Conservation (phyloP, 1,139 yeast species). For the Protomyces inundatus region DNA sequence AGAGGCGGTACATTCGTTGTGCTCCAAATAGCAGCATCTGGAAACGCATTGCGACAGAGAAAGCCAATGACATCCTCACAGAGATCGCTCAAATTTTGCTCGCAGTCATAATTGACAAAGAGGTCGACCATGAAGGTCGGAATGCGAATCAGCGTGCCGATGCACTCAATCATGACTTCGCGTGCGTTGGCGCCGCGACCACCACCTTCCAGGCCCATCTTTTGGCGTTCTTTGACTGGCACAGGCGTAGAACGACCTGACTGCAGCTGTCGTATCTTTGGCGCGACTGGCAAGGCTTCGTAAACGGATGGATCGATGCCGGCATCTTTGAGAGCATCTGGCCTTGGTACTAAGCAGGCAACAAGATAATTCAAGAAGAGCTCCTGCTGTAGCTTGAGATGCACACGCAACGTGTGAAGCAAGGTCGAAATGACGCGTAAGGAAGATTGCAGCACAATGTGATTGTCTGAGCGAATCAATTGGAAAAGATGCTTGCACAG, state of each 20-base stretch:
- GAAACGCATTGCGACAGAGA: slow-evolving; percentile 50
- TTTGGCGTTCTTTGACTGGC: slow-evolving; percentile 32
- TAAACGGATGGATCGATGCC: slow-evolving; percentile 43
- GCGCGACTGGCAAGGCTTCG: slow-evolving; percentile 42
- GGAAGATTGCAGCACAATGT: slow-evolving; percentile 66
- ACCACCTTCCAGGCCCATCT: slow-evolving; percentile 32
- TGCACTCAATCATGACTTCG: slow-evolving; percentile 76
- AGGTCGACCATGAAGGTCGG: slow-evolving; percentile 71
- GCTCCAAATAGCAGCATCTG: slow-evolving; percentile 45
- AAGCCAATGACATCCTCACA: slow-evolving; percentile 64
- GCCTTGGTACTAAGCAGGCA: slow-evolving; percentile 36
- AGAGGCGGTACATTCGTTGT: slow-evolving; percentile 90
- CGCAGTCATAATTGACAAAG: slow-evolving; percentile 85
- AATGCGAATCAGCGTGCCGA: slow-evolving; percentile 71
- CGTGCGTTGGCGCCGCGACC: slow-evolving; percentile 49
- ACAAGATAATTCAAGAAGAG: slow-evolving; percentile 42
- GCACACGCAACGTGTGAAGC: slow-evolving; percentile 39
- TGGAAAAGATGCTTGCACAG: slow-evolving; percentile 78
- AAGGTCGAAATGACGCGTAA: slow-evolving; percentile 68
- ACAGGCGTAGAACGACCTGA: slow-evolving; percentile 34
- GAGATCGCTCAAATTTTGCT: slow-evolving; percentile 77
- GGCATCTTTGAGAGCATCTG: slow-evolving; percentile 41
- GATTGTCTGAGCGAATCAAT: slow-evolving; percentile 64
- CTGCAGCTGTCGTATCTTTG: slow-evolving; percentile 34
- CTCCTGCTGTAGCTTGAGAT: slow-evolving; percentile 44